Base-by-base conservation (phyloP, 768 basidiomycete species). In the Russula foetens region DNA sequence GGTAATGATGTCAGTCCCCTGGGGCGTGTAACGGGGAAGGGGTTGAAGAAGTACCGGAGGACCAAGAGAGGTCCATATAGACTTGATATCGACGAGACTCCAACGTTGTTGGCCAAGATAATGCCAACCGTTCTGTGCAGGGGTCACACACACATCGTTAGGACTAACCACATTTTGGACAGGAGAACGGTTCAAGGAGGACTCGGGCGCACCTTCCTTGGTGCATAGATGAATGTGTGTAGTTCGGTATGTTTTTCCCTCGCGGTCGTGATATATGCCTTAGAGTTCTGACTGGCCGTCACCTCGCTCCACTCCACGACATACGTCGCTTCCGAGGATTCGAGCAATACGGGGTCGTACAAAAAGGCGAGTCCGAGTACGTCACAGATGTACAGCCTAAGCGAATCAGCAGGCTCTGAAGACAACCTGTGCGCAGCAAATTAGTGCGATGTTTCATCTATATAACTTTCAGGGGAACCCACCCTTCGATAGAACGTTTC, bases 341-440 rank as follows among this genome's bases (percentile, higher is more conserved):
- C 84, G 43, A 84, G 72, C 26, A 81, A 72, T 33, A 84, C 71
- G 0, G 85, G 85, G 59, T 83, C 79, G 51, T 81, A 77, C 9
- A 84, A 43, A 60, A 84, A 85, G 0, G 77, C 81, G 63, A 78
- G 67, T 9, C 75, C 62, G 2, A 55, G 56, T 8, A 71, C 60
- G 12, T 77, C 75, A 52, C 76, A 73, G 15, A 84, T 54, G 5
- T 77, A 75, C 60, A 81, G 71, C 60, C 76, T 55, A 45, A 78
- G 69, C 21, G 77, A 55, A 35, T 24, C n/a, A 15, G 24, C n/a
- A n/a, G 48, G 65, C 45, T 38, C 63, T 21, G 41, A 66, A 64
- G 52, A 31, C 39, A 38, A 17, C 23, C 47, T 47, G 38, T 35
- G 31, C 5, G 17, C 35, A 26, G 17, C 9, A 21, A 15, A 31